phyloP scores from a whole-genome alignment of 768 basidiomycete genomes.

The Kwoniella europaea region DNA sequence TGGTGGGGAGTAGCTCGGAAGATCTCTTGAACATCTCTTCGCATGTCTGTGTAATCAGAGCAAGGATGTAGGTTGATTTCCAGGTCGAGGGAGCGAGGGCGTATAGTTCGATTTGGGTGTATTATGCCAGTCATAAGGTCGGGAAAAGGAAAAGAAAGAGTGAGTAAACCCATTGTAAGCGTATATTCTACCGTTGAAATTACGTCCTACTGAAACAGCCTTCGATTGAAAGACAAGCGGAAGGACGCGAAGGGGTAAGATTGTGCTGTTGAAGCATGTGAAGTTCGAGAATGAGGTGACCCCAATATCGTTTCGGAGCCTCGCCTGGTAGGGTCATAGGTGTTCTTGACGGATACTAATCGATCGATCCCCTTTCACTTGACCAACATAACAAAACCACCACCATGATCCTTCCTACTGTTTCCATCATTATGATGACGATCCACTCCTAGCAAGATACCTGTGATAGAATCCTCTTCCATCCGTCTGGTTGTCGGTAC shows the following conservation, averaged over 20 bases:
- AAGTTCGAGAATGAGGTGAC: background rate
- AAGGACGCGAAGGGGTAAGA: background rate
- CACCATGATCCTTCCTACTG: background rate
- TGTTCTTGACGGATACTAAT: background rate
- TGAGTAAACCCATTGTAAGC: constrained; percentile 34
- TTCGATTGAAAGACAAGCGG: background rate
- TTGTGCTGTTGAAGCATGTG: background rate
- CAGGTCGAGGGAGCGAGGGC: background rate
- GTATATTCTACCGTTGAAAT: constrained; percentile 6
- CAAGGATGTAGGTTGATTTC: background rate
- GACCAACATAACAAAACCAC: background rate
- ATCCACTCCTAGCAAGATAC: too few species aligned
- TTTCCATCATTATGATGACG: background rate
- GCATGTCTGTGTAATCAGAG: constrained; percentile 81
- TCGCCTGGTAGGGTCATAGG: constrained; percentile 10
- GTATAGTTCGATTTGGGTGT: too few species aligned
- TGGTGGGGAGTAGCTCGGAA: constrained; percentile 98
- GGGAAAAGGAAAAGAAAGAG: background rate
- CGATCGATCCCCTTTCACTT: background rate
- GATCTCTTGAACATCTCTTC: constrained; percentile 99
- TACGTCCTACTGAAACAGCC: background rate
- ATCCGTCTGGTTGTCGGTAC: background rate
- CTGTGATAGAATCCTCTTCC: background rate
- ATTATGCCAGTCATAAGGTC: background rate
- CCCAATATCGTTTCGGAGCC: background rate